Evolutionary conservation across 2,329 filamentous ascomycete species (phyloP).

Genomic region (Fusarium burgessii): DNA sequence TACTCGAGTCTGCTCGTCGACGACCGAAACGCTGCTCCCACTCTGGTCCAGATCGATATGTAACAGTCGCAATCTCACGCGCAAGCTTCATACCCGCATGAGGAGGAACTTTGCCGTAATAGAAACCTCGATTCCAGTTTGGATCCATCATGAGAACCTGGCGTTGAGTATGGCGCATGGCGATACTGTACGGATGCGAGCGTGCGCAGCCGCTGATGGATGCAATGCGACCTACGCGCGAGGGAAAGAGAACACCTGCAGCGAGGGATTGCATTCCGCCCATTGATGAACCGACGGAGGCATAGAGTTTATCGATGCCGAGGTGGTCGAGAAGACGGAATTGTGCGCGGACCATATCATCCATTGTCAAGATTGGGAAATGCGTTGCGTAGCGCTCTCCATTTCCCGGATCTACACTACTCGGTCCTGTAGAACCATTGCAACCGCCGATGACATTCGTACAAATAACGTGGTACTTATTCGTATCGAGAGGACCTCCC

Average conservation of each 20-base stretch:
- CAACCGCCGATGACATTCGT: conserved; percentile 97
- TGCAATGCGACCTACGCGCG: conserved; percentile 83
- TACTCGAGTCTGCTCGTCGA: conserved; percentile 84
- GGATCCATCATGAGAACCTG: conserved; percentile 99
- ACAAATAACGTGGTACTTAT: conserved; percentile 93
- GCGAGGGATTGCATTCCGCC: conserved; percentile 97
- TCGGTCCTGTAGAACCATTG: conserved; percentile 93
- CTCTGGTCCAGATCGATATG: conserved; percentile 94
- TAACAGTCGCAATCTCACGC: conserved; percentile 96
- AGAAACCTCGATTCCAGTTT: conserved; percentile 95
- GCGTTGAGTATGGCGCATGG: conserved; percentile 96
- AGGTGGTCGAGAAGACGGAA: conserved; percentile 87
- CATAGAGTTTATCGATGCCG: conserved; percentile 82
- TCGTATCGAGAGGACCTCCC: conserved; percentile 84
- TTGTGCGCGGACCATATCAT: conserved; percentile 98
- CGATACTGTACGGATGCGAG: conserved; percentile 97
- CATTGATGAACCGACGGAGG: conserved; percentile 96
- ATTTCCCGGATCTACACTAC: conserved; percentile 88
- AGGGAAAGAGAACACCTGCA: conserved; percentile 84
- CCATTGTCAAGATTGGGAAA: conserved; percentile 94
- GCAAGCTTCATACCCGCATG: conserved; percentile 98
- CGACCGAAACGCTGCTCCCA: conserved; percentile 97
- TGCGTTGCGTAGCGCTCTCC: conserved; percentile 90
- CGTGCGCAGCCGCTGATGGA: conserved; percentile 94
- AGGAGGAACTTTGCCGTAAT: conserved; percentile 88